A percentile compares a stretch with the other conserved stretches of the same genome.
phyloP scores from a whole-genome alignment of 257 asterid species.

The Solanum pennellii region DNA sequence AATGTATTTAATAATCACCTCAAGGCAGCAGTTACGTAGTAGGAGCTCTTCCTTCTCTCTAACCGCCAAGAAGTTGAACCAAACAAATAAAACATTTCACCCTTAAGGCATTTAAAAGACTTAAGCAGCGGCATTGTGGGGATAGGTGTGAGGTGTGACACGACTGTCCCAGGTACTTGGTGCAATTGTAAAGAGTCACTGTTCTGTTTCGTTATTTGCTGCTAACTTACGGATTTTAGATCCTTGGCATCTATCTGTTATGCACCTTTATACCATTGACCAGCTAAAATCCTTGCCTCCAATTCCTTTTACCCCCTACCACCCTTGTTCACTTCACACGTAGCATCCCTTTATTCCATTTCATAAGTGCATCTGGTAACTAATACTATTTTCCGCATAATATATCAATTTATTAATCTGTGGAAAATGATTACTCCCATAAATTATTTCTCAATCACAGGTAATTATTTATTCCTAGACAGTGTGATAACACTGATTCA shows the following conservation, averaged over 20 bases:
- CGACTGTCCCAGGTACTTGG: background rate
- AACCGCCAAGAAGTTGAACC: background rate
- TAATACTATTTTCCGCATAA: background rate
- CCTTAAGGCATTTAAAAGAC: background rate
- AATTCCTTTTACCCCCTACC: background rate
- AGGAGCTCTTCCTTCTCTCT: background rate
- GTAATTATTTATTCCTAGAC: background rate
- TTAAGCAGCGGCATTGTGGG: background rate
- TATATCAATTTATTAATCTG: background rate
- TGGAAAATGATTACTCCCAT: background rate
- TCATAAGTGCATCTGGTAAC: background rate
- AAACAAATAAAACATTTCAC: background rate
- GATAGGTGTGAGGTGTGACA: background rate
- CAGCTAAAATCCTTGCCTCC: background rate
- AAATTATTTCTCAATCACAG: background rate
- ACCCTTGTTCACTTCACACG: background rate
- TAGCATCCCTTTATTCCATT: background rate
- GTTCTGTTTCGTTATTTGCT: background rate
- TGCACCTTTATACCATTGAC: background rate
- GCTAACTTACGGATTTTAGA: background rate
- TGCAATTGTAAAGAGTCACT: background rate
- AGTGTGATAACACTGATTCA: background rate
- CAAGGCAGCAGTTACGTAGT: background rate
- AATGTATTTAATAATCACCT: background rate
- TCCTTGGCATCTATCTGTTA: background rate